Conservation (phyloP, 768 basidiomycete genomes). For the Tulasnella sp. region DNA sequence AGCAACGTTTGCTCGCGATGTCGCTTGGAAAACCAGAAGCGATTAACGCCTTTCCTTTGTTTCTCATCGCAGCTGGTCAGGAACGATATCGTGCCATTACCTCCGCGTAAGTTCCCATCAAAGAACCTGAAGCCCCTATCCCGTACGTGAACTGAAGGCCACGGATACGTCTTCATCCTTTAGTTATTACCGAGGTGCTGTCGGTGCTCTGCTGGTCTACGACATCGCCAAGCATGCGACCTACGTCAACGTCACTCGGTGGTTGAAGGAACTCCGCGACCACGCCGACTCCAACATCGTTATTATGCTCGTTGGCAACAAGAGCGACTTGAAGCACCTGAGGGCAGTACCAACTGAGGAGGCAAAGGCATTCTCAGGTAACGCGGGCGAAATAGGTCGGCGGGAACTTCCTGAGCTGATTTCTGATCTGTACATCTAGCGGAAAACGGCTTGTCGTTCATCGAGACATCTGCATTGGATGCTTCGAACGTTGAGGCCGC, state of each 20-base stretch:
- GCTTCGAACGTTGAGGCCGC: constrained; percentile 97
- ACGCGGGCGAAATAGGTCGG: constrained; percentile 42
- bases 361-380: constrained; percentile 88
- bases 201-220: constrained; percentile 90
- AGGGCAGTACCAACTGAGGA: constrained; percentile 97
- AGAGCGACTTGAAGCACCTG: constrained; percentile 98
- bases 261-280: constrained; percentile 96
- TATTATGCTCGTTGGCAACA: constrained; percentile 97
- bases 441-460: constrained; percentile 91
- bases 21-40: neutral
- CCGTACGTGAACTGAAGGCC: neutral
- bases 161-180: neutral
- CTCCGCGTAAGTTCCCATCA: constrained; percentile 46
- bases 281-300: constrained; percentile 93
- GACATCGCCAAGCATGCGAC: constrained; percentile 94
- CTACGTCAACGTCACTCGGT: constrained; percentile 90
- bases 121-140: neutral
- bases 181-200: constrained; percentile 97
- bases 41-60: neutral
- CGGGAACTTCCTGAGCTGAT: neutral
- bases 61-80: constrained; percentile 48
- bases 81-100: constrained; percentile 58
- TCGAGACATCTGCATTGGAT: constrained; percentile 99
- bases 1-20: constrained; percentile 40
- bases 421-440: constrained; percentile 50